phyloP scores from a whole-genome alignment of 257 asterid species.

The Striga asiatica region DNA sequence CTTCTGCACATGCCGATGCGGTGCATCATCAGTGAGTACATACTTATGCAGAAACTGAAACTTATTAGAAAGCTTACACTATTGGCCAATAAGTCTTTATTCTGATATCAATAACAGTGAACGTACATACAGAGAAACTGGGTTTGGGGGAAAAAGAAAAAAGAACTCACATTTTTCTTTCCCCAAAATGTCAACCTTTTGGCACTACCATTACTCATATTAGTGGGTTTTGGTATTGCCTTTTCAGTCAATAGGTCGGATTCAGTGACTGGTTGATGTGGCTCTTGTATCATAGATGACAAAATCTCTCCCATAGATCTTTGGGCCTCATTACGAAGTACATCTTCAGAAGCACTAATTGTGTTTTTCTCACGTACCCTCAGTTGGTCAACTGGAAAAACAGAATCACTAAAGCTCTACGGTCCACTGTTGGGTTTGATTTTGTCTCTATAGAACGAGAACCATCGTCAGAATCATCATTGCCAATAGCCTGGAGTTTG shows the following conservation, averaged over 20 bases:
- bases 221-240: slow-evolving; percentile 31
- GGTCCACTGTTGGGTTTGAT: slow-evolving; percentile 25
- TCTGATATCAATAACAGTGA: no score
- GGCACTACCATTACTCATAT: slow-evolving; percentile 32
- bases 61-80: no score
- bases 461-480: slow-evolving; percentile 64
- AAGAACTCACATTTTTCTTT: slow-evolving; percentile 57
- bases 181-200: slow-evolving; percentile 80
- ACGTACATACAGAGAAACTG: background rate
- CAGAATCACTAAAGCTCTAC: slow-evolving; percentile 36
- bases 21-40: no score
- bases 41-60: no score
- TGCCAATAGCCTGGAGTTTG: slow-evolving; percentile 49
- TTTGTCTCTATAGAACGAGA: slow-evolving; percentile 29
- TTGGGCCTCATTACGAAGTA: slow-evolving; percentile 54
- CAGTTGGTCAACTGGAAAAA: slow-evolving; percentile 37
- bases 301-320: slow-evolving; percentile 68
- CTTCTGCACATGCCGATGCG: no score
- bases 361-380: slow-evolving; percentile 34
- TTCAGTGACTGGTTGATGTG: slow-evolving; percentile 42
- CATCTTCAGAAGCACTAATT: slow-evolving; percentile 31
- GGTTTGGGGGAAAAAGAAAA: background rate
- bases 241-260: slow-evolving; percentile 50
- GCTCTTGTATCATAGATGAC: slow-evolving; percentile 68
- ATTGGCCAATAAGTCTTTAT: no score